Conservation (phyloP, 1,284 basidiomycete genomes). For the Leccinum griseonigrum region DNA sequence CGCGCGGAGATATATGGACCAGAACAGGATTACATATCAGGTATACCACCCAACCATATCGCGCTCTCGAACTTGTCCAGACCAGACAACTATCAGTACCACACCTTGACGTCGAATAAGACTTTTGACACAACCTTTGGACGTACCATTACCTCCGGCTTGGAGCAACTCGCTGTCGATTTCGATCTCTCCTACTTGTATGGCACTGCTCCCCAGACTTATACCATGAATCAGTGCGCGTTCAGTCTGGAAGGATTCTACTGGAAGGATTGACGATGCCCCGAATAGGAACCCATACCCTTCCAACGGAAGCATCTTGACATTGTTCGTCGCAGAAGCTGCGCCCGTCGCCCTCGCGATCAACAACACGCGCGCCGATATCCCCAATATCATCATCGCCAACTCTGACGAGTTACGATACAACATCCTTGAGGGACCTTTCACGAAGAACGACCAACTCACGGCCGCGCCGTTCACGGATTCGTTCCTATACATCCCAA, state of each 20-base stretch:
- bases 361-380: constrained; percentile 57
- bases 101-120: constrained; percentile 42
- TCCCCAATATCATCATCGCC: constrained; percentile 67
- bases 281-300: constrained; percentile 56
- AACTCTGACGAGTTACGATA: constrained; percentile 78
- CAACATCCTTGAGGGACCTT: constrained; percentile 66
- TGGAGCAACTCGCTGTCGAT: constrained; percentile 47
- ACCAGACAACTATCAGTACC: constrained; percentile 45
- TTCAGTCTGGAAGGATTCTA: background rate
- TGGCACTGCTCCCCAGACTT: constrained; percentile 74
- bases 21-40: constrained; percentile 71
- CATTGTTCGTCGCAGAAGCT: constrained; percentile 59
- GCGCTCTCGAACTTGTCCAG: background rate
- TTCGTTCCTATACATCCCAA: constrained; percentile 56
- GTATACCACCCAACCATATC: constrained; percentile 30
- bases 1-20: constrained; percentile 69
- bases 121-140: constrained; percentile 61
- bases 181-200: constrained; percentile 57
- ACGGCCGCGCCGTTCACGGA: constrained; percentile 67
- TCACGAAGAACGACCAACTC: constrained; percentile 78
- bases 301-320: constrained; percentile 60
- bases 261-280: background rate
- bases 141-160: constrained; percentile 49
- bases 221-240: constrained; percentile 56
- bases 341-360: constrained; percentile 54